A percentile compares a stretch with the other conserved stretches of the same genome.
These are phyloP conservation scores for Pestalotiopsis sp. DNA, from an alignment of 2,329 filamentous ascomycete species.

Conservation along the genomic window DNA sequence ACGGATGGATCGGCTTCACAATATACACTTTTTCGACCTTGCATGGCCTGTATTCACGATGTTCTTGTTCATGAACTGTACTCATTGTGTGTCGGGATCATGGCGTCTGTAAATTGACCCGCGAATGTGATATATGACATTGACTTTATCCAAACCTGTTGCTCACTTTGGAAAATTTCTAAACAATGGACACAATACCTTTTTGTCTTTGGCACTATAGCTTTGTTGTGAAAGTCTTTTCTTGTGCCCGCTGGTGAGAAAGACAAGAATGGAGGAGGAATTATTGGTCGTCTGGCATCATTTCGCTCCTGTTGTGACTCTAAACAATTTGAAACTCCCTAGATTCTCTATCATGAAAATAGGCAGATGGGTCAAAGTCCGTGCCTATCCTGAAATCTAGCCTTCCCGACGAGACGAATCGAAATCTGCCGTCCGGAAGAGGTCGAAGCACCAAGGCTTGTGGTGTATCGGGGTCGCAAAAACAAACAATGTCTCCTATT, in stretches of 20 bases:
- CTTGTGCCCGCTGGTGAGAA: neutral
- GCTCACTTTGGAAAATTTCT: neutral
- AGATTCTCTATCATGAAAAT: too few species aligned
- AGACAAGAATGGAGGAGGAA: too few species aligned
- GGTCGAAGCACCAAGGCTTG: too few species aligned
- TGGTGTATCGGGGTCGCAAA: too few species aligned
- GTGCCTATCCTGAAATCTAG: too few species aligned
- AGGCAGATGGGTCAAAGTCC: too few species aligned
- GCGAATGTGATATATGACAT: neutral
- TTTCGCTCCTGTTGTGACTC: too few species aligned
- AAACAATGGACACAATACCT: neutral
- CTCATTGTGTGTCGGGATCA: neutral
- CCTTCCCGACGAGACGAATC: too few species aligned
- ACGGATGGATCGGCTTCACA: neutral
- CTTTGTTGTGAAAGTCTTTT: neutral
- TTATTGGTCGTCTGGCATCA: too few species aligned
- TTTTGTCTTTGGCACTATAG: neutral
- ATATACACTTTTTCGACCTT: neutral
- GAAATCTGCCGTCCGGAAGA: too few species aligned
- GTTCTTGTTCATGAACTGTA: neutral
- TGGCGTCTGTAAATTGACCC: neutral
- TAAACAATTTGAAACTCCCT: too few species aligned
- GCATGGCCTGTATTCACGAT: neutral
- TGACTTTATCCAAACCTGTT: neutral
- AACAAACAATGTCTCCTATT: too few species aligned